Evolutionary conservation across 805 yeast genomes (phyloP), one percentile per base, ranked within the genome.

Genomic region (Myxozyma lipomycoides): DNA sequence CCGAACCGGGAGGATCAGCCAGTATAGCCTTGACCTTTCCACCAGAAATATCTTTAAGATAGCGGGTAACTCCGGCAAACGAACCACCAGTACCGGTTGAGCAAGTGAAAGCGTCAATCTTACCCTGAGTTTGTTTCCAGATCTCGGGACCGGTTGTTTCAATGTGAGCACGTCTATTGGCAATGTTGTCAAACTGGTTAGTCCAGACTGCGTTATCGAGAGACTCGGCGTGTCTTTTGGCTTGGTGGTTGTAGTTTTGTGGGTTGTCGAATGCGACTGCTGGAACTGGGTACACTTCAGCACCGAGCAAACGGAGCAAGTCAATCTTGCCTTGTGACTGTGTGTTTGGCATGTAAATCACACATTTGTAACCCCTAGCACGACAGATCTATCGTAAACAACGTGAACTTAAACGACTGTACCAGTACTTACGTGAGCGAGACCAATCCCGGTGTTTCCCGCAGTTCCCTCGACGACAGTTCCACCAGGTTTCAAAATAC

Each of bases 1-100:
- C 86, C 2, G 93, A 83, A 51, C 97, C 96, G 12, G 96, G 96
- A 21, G 97, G 96, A 68, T 90, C 97, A 1, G 97, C 95, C 52
- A 87, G 78, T 46, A 76, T 81, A 39, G 83, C 73, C 67, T 81
- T 78, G 42, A 81, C 80, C 17, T 70, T 65, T 18, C 86, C 85
- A 57, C 77, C 72, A 30, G 86, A 78, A 40, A 81, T 78, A 3
- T 77, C 78, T 69, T 89, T 86, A 60, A 90, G 74, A 67, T 79
- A 89, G 49, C 90, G 76, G 3, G 96, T 81, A 36, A 79, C 76
- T 43, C 97, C 97, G 1, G 96, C 87, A 68, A 86, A 81, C 2
- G 96, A 86, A 26, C 96, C 96, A 37, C 95, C 96, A 1, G 96
- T 87, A 37, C 96, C 96, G 7, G 95, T 84, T 12, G 95, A 81